Base-by-base conservation (phyloP, 306 rosid genomes). In the Citrullus colocynthis region DNA sequence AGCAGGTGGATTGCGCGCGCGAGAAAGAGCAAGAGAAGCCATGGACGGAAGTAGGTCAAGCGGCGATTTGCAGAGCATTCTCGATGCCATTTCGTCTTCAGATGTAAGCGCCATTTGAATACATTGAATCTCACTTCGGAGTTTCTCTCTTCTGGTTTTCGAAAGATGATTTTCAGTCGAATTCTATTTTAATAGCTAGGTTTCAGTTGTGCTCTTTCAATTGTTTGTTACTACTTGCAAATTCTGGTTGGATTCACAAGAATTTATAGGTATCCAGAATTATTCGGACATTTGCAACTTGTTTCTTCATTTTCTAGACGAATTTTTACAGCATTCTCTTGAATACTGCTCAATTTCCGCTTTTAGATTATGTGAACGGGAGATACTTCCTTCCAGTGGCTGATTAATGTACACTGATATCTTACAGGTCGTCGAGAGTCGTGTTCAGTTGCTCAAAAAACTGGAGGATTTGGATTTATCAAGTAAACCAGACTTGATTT, bases 61-160 rank as follows among this genome's bases (percentile, higher is more conserved):
- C 84, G 71, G 45, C 74, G 82, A 87, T 12, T 72, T 90, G 69
- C 96, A 83, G 83, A 78, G 82, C 67, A 70, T 90, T 9, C 71
- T 89, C 28, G 88, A 85, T 37, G 89, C 93, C 80, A 87, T 95
- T 78, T 83, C 82, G 78, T 89, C 93, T 70, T 90, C 97, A 8
- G 97, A 92, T 87, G 97, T 86, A 88, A 88, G 88, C 51, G 51
- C 30, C 32, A 44, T 75, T 70, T 16, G 2, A 36, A 52, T 59
- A 32, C 24, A 57, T 56, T 65, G 9, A 21, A n/a, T 37, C 42
- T 7, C 30, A 20, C 49, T 77, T 81, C 37, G 49, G 28, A 57
- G 61, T 75, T 32, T 16, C 20, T 18, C 28, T 64, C 54, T n/a
- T 30, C 24, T 59, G 56, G 34, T 20, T 18, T n/a, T 75, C 37